Evolutionary conservation across 805 yeast species (phyloP).

Genomic region (Schwanniomyces occidentalis): DNA sequence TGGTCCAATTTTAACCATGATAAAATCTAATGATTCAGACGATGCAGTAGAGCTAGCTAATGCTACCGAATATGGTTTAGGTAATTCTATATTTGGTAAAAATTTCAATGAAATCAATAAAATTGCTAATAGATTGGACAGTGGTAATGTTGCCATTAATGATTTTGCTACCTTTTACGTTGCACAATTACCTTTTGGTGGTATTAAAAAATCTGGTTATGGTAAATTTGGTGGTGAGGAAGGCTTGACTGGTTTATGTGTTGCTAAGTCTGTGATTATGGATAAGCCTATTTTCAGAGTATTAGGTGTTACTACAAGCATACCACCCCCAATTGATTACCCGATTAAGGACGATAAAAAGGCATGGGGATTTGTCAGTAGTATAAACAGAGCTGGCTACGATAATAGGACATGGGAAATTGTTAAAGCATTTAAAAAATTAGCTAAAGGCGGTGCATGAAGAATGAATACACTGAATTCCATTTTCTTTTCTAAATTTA

Average conservation of each 20-base stretch:
- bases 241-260: conserved; percentile 88
- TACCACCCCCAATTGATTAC: conserved; percentile 89
- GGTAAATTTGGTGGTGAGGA: conserved; percentile 99
- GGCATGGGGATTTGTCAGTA: conserved; percentile 87
- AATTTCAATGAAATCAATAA: conserved; percentile 55
- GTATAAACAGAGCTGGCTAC: conserved; percentile 83
- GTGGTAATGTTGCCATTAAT: conserved; percentile 95
- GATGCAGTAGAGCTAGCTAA: conserved; percentile 81
- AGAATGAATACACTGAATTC: too few relatives aligned
- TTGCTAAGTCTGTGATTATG: conserved; percentile 82
- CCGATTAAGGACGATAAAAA: conserved; percentile 78
- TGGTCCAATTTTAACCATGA: conserved; percentile 85
- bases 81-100: conserved; percentile 85
- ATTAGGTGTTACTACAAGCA: conserved; percentile 65
- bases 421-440: conserved; percentile 36
- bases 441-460: conserved; percentile 34
- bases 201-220: conserved; percentile 88
- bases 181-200: conserved; percentile 97
- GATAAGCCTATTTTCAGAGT: conserved; percentile 69
- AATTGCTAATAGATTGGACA: conserved; percentile 62
- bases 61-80: conserved; percentile 84
- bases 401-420: conserved; percentile 71
- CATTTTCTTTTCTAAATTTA: not conserved
- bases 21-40: conserved; percentile 65
- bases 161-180: conserved; percentile 97